These are phyloP conservation scores for Taxawa tesnikishii DNA, from an alignment of 2,329 filamentous ascomycete genomes.

Conservation along the genomic window DNA sequence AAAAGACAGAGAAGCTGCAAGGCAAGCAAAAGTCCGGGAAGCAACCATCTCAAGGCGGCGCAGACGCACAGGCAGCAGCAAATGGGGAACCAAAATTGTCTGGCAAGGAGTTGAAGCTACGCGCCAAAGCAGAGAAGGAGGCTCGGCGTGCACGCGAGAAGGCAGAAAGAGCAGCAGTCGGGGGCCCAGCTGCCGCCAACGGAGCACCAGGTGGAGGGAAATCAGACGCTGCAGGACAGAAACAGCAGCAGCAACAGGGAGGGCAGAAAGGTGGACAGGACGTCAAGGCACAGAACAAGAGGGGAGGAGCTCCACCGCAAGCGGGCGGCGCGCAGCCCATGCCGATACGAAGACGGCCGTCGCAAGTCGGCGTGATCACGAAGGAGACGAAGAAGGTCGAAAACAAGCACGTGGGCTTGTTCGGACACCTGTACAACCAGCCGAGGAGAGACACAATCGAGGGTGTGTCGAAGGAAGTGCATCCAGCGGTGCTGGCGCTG, in stretches of 20 bases:
- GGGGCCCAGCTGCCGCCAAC: constrained; percentile 37
- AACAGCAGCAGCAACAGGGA: not conserved
- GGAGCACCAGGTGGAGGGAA: constrained; percentile 50
- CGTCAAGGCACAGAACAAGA: not conserved
- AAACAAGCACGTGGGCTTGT: constrained; percentile 58
- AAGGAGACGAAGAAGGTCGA: constrained; percentile 38
- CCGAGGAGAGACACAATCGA: constrained; percentile 54
- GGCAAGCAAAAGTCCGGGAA: no score
- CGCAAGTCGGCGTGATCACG: not conserved
- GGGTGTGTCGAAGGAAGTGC: constrained; percentile 58
- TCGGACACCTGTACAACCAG: constrained; percentile 59
- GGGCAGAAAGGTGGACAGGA: not conserved
- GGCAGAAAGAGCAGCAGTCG: constrained; percentile 12
- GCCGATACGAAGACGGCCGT: not conserved
- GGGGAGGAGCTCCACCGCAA: not conserved
- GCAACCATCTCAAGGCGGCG: constrained; percentile 1
- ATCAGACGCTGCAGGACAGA: not conserved
- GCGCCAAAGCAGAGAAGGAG: constrained; percentile 82
- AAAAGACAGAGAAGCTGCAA: not conserved
- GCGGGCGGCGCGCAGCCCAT: not conserved
- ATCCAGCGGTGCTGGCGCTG: constrained; percentile 72
- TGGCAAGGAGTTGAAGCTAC: constrained; percentile 74
- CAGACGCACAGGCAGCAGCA: constrained; percentile 5
- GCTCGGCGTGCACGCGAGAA: constrained; percentile 54
- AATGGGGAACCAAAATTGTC: constrained; percentile 43